Evolutionary conservation across 345 rosid species (phyloP), one percentile per base, ranked within the genome.

Genomic region (Cardamine occulta): DNA sequence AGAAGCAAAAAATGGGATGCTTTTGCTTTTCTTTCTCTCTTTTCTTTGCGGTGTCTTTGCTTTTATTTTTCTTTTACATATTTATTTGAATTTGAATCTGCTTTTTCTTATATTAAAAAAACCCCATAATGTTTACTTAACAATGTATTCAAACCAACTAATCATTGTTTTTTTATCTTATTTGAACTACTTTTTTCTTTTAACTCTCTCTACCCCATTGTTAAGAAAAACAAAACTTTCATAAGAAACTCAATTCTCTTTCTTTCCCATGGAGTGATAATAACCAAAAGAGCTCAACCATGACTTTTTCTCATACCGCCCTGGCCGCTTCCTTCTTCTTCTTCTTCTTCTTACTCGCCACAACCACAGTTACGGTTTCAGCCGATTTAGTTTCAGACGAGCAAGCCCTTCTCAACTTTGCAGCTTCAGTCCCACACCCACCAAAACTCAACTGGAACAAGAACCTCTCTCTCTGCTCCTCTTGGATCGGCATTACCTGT

Each of bases 401-500:
- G 67, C 83, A 85, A 81, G 87, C 90, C 11, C 87, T 88, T 19
- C 83, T 88, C 54, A 81, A 49, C 19, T 88, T 88, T 79, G 85
- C 85, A 37, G 68, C 79, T 17, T 64, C 80, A 29, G 82, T 86
- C 8, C 88, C 84, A 35, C 88, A 84, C 63, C 74, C 72, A 58
- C 82, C 82, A 44, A 77, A 78, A 63, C 86, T 88, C 26, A 84
- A 86, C 78, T 88, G 93, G 93, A 86, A 82, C 74, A 72, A 49
- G 63, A 53, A 77, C 12, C 42, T 70, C 31, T 32, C 85, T 32
- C 57, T 84, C 45, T 86, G 93, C 72, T 29, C 67, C 48, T 83
- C 82, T 17, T 91, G 93, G 97, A 59, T 86, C 4, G 93, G 97
- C 19, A 70, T 92, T 19, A 63, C 86, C 10, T 89, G 97, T 75